Conservation (phyloP, 805 yeast species). For the Cyberlindnera suaveolens region DNA sequence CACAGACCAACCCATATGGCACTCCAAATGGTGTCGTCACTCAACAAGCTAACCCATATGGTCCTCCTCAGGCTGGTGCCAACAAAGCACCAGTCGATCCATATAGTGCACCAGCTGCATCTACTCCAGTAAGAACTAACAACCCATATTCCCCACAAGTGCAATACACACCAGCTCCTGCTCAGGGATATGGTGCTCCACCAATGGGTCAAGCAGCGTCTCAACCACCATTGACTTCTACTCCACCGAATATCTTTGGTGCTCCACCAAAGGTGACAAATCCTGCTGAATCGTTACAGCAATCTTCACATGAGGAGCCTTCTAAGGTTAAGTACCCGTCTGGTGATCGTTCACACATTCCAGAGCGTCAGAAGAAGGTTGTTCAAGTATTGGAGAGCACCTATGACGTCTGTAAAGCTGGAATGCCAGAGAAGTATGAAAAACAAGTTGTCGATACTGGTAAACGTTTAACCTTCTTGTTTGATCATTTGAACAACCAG, state of each 20-base stretch:
- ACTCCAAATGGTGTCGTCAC: conserved; percentile 18
- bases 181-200: conserved; percentile 27
- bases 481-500: conserved; percentile 69
- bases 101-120: conserved; percentile 13
- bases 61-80: conserved; percentile 25
- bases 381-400: conserved; percentile 48
- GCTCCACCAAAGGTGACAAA: conserved; percentile 9
- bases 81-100: conserved; percentile 17
- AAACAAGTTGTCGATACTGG: conserved; percentile 78
- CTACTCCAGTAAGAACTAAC: conserved; percentile 13
- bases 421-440: conserved; percentile 65
- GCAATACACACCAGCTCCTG: conserved; percentile 5
- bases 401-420: conserved; percentile 69
- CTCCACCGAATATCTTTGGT: conserved; percentile 9
- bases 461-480: conserved; percentile 70
- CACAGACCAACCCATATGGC: conserved; percentile 31
- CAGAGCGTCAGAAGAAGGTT: conserved; percentile 52
- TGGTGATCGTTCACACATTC: conserved; percentile 67
- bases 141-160: conserved; percentile 22
- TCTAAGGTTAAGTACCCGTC: conserved; percentile 36
- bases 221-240: neutral
- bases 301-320: neutral
- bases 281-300: conserved; percentile 19
- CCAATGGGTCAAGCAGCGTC: conserved; percentile 11
- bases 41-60: conserved; percentile 27